Percentiles rank a stretch among this genome's conserved stretches.
These are phyloP conservation scores for Artemisia annua DNA, from an alignment of 129 eudicot species.

Conservation along the genomic window DNA sequence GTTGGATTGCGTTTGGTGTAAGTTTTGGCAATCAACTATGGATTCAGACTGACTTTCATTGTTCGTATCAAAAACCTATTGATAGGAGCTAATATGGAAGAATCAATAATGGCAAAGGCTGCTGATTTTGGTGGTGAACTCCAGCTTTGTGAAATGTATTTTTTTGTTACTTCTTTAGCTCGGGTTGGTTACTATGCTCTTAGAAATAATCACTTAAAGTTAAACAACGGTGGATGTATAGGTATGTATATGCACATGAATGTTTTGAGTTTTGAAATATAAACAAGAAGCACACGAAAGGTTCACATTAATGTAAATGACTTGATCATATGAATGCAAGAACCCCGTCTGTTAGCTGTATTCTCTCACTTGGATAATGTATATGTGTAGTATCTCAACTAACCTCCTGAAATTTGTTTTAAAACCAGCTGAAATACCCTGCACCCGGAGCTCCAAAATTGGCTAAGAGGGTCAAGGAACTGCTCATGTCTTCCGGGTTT, in stretches of 20 bases:
- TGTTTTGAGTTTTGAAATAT: not conserved
- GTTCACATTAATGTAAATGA: not conserved
- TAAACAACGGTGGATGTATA: no score
- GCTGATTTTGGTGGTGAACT: no score
- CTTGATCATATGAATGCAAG: not conserved
- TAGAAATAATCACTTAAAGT: not conserved
- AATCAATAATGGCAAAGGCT: no score
- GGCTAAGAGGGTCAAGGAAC: constrained; percentile 69
- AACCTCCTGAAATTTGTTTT: not conserved
- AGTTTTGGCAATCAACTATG: no score
- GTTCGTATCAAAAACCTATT: no score
- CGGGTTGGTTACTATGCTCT: no score
- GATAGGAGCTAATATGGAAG: no score
- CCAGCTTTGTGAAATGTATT: no score
- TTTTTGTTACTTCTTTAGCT: no score
- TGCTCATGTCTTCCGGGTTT: constrained; percentile 63
- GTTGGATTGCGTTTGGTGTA: no score
- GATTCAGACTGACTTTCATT: no score
- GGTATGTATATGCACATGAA: not conserved
- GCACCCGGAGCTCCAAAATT: constrained; percentile 88
- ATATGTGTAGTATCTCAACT: not conserved
- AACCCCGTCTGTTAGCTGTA: not conserved
- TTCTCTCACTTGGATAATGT: not conserved
- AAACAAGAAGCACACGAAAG: no score
- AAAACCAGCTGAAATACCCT: constrained; percentile 69